Evolutionary conservation across 1,284 basidiomycete species (phyloP).

Genomic region (Heterobasidion irregulare): DNA sequence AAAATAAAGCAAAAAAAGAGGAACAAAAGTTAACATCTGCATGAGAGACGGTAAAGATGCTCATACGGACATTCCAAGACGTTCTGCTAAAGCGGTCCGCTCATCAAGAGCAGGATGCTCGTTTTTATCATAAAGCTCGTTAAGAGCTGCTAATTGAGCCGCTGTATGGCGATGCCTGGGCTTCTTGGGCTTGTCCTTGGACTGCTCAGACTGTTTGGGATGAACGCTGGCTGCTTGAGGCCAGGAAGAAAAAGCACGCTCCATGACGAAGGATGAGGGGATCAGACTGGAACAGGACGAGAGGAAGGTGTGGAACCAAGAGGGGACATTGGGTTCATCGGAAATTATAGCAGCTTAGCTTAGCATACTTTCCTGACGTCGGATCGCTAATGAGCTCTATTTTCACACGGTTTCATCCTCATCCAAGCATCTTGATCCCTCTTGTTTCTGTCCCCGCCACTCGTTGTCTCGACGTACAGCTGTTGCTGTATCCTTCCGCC

Average conservation of each 20-base stretch:
- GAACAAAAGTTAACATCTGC: conserved; percentile 9
- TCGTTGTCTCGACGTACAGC: background rate
- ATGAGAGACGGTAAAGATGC: conserved; percentile 8
- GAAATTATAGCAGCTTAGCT: conserved; percentile 18
- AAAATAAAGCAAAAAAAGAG: conserved; percentile 11
- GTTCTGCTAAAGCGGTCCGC: conserved; percentile 56
- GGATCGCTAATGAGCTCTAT: conserved; percentile 22
- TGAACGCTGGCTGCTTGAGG: conserved; percentile 20
- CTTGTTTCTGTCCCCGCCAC: background rate
- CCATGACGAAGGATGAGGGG: conserved; percentile 21
- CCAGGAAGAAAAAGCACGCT: conserved; percentile 22
- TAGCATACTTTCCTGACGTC: conserved; percentile 10
- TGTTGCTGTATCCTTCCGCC: background rate
- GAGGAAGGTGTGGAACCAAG: conserved; percentile 14
- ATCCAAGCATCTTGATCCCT: background rate
- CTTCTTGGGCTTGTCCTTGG: conserved; percentile 48
- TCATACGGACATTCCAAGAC: conserved; percentile 59
- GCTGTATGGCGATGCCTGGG: conserved; percentile 69
- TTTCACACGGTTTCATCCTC: conserved; percentile 21
- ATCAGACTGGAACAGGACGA: conserved; percentile 9
- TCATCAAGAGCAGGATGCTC: conserved; percentile 69
- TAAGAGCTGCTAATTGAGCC: conserved; percentile 60
- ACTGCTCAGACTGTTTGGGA: conserved; percentile 17
- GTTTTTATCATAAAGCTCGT: conserved; percentile 65
- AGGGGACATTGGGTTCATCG: conserved; percentile 15